These are phyloP conservation scores for Cordia subcordata DNA, from an alignment of 257 asterid genomes.

Conservation along the genomic window DNA sequence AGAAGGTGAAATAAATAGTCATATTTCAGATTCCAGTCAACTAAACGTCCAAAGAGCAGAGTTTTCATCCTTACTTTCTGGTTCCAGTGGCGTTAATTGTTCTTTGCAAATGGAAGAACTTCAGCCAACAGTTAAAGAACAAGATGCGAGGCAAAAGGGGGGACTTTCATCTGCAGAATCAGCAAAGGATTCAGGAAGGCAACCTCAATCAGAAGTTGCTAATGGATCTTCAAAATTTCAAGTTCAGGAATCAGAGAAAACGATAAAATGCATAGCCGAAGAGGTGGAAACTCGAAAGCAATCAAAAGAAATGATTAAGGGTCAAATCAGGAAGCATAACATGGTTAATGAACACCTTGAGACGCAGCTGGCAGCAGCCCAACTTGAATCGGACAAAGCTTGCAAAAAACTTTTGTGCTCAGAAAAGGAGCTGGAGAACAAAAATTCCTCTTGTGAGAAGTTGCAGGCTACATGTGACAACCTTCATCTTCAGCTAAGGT, in stretches of 20 bases:
- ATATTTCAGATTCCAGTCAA: constrained; percentile 28
- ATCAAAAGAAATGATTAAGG: constrained; percentile 29
- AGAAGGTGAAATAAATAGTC: constrained; percentile 40
- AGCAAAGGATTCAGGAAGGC: constrained; percentile 26
- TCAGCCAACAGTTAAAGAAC: constrained; percentile 22
- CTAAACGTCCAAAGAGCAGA: constrained; percentile 14
- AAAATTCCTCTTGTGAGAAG: constrained; percentile 19
- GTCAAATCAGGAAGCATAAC: constrained; percentile 26
- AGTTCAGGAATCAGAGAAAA: constrained; percentile 40
- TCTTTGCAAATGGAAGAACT: constrained; percentile 25
- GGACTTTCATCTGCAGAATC: constrained; percentile 28
- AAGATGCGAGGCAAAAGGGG: constrained; percentile 20
- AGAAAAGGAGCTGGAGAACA: constrained; percentile 32
- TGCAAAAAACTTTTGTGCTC: constrained; percentile 24
- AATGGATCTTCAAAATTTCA: constrained; percentile 32
- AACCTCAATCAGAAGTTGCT: constrained; percentile 31
- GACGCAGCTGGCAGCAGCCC: constrained; percentile 29
- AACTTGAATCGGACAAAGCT: constrained; percentile 35
- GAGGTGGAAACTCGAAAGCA: constrained; percentile 30
- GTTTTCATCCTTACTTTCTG: constrained; percentile 13
- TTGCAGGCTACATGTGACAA: constrained; percentile 28
- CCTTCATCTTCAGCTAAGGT: constrained; percentile 45
- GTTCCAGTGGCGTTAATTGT: constrained; percentile 21
- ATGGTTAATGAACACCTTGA: constrained; percentile 37
- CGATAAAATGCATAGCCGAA: constrained; percentile 27